Evolutionary conservation across 2,329 filamentous ascomycete genomes (phyloP).

Genomic region (Arachnopeziza araneosa): DNA sequence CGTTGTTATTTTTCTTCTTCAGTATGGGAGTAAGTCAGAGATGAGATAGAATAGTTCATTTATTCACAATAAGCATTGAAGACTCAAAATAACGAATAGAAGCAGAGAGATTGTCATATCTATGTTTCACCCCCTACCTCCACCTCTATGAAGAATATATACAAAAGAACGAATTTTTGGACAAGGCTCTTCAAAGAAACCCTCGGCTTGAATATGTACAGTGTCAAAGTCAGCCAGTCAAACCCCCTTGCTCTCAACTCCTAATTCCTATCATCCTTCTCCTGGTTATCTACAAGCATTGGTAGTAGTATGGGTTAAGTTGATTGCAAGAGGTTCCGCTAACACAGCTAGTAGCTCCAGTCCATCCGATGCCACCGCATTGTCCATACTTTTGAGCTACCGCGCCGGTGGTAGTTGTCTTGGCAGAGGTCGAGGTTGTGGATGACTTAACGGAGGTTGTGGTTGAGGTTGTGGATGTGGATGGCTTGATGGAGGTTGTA

Average conservation of each 20-base stretch:
- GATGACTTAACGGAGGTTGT: slow-evolving; percentile 17
- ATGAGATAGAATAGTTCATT: too few species aligned
- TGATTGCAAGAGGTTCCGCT: slow-evolving; percentile 1
- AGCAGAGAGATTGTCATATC: neutral
- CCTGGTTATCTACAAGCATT: slow-evolving; percentile 20
- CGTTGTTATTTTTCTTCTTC: too few species aligned
- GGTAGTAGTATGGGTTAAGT: slow-evolving; percentile 22
- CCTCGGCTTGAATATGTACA: neutral
- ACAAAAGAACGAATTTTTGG: neutral
- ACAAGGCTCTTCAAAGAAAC: neutral
- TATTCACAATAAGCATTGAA: too few species aligned
- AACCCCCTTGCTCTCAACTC: neutral
- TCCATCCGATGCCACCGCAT: slow-evolving; percentile 5
- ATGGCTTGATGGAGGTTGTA: slow-evolving; percentile 15
- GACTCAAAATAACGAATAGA: neutral
- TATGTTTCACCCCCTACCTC: neutral
- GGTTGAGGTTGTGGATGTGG: slow-evolving; percentile 5
- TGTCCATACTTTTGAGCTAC: slow-evolving; percentile 1
- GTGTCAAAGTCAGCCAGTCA: neutral
- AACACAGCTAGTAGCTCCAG: slow-evolving; percentile 2
- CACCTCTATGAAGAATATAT: neutral
- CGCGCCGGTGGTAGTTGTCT: slow-evolving; percentile 6
- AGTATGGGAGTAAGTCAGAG: too few species aligned
- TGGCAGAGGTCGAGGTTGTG: slow-evolving; percentile 6
- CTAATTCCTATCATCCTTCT: neutral